phyloP scores from a whole-genome alignment of 176 grass and related monocot species.

The Puya raimondii region DNA sequence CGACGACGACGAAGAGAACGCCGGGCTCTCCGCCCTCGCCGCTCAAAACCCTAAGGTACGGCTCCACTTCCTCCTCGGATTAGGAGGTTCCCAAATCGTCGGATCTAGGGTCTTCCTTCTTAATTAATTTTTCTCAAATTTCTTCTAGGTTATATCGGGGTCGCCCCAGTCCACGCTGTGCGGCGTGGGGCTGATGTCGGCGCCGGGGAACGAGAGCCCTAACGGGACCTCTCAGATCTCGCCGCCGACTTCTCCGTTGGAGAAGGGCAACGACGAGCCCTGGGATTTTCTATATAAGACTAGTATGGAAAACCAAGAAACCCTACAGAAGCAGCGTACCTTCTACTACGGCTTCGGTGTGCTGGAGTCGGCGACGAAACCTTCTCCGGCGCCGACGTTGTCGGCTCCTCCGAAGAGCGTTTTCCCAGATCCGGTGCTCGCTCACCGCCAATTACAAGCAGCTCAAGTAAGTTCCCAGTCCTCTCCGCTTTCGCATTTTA shows the following conservation, averaged over 20 bases:
- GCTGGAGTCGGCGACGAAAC: background rate
- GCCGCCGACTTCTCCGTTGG: background rate
- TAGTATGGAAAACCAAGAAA: background rate
- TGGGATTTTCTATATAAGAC: constrained; percentile 13
- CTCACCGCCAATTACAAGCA: constrained; percentile 8
- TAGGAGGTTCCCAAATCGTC: background rate
- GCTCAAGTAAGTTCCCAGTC: constrained; percentile 8
- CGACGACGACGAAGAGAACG: constrained; percentile 9
- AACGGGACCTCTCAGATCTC: constrained; percentile 3
- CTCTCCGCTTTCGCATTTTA: background rate
- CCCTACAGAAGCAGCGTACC: background rate
- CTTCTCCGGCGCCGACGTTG: background rate
- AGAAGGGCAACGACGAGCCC: constrained; percentile 2
- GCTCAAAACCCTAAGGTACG: background rate
- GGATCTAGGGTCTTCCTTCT: background rate
- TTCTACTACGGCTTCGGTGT: background rate
- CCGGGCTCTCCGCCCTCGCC: background rate
- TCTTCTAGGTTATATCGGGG: constrained; percentile 2
- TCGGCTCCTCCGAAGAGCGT: background rate
- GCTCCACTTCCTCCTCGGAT: background rate
- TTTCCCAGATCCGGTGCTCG: background rate
- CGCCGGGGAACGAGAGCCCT: constrained; percentile 11
- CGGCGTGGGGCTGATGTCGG: background rate
- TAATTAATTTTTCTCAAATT: background rate
- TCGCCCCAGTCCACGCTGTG: constrained; percentile 28